These are phyloP conservation scores for Syzygium jambos DNA, from an alignment of 345 rosid species.

Conservation along the genomic window DNA sequence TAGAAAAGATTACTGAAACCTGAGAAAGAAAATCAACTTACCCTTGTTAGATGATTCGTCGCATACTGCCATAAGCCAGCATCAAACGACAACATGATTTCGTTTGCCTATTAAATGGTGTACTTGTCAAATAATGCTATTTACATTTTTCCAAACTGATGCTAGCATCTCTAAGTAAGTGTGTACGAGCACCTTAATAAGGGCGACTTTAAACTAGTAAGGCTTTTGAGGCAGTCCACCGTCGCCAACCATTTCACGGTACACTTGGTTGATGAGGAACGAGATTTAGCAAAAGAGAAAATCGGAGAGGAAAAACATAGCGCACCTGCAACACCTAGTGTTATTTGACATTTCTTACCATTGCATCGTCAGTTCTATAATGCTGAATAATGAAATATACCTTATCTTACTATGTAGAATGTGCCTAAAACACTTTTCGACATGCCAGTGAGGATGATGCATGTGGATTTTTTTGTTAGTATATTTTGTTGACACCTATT, in stretches of 20 bases:
- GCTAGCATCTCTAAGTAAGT: neutral
- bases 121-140: neutral
- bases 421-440: neutral
- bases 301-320: too few species aligned
- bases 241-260: slow-evolving; percentile 59
- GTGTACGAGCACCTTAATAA: slow-evolving; percentile 57
- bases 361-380: neutral
- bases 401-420: neutral
- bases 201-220: slow-evolving; percentile 73
- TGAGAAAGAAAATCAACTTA: slow-evolving; percentile 1
- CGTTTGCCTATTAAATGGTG: slow-evolving; percentile 53
- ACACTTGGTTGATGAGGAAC: slow-evolving; percentile 29
- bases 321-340: neutral
- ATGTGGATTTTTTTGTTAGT: too few species aligned
- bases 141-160: neutral
- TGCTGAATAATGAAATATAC: neutral
- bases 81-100: slow-evolving; percentile 72
- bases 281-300: neutral
- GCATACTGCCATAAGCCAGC: slow-evolving; percentile 58
- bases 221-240: slow-evolving; percentile 46
- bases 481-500: too few species aligned
- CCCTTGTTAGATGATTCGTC: slow-evolving; percentile 52
- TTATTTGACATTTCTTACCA: neutral
- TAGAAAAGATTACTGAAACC: neutral
- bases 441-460: too few species aligned